Evolutionary conservation across 2,329 filamentous ascomycete species (phyloP).

Genomic region (Chaetoscypha palmicola): DNA sequence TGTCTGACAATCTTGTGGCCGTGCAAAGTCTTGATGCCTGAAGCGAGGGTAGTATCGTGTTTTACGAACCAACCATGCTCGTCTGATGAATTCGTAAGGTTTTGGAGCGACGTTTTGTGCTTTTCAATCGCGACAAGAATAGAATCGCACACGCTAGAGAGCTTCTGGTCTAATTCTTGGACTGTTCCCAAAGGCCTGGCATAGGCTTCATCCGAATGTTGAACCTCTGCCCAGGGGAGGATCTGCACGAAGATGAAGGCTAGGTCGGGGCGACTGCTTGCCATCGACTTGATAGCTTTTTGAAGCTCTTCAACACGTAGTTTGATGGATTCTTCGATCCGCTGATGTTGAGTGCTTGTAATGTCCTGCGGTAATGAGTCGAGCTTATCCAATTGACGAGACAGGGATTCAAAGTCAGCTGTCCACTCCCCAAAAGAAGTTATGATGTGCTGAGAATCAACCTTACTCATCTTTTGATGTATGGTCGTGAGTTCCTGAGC

Average conservation of each 20-base stretch:
- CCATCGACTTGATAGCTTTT: constrained; percentile 35
- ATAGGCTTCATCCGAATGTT: constrained; percentile 12
- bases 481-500: constrained; percentile 55
- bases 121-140: constrained; percentile 76
- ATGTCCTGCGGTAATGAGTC: constrained; percentile 46
- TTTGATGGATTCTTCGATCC: constrained; percentile 18
- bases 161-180: constrained; percentile 45
- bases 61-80: constrained; percentile 55
- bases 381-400: constrained; percentile 36
- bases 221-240: constrained; percentile 50
- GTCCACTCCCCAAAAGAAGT: constrained; percentile 44
- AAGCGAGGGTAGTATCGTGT: constrained; percentile 26
- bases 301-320: constrained; percentile 14
- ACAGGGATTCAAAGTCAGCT: constrained; percentile 40
- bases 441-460: constrained; percentile 40
- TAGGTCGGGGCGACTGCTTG: constrained; percentile 48
- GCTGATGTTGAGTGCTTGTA: constrained; percentile 33
- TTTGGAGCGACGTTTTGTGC: constrained; percentile 48
- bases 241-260: constrained; percentile 61
- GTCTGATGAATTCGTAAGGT: constrained; percentile 52
- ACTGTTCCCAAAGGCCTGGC: constrained; percentile 8
- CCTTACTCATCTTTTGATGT: constrained; percentile 56
- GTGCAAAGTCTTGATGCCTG: constrained; percentile 26
- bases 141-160: constrained; percentile 63
- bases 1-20: constrained; percentile 25